A percentile compares a stretch with the other conserved stretches of the same genome.
These are phyloP conservation scores for Macadamia integrifolia DNA, from an alignment of 164 flowering plant species.

Conservation along the genomic window DNA sequence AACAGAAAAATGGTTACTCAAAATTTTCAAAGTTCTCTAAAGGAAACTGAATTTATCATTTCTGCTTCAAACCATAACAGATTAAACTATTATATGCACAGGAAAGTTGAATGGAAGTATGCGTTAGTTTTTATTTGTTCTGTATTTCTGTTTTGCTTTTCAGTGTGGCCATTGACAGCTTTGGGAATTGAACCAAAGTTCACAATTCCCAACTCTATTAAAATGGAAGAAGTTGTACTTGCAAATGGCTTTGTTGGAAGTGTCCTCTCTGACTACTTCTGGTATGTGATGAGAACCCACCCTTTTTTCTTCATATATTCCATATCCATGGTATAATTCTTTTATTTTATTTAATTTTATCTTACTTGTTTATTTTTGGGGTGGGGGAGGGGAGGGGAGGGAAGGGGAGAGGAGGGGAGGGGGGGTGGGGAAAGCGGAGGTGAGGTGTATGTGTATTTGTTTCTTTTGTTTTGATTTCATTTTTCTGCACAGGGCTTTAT, in stretches of 20 bases:
- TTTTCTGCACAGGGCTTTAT: constrained; percentile 55
- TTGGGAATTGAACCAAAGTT: constrained; percentile 97
- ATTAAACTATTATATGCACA: no score
- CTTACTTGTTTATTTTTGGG: neutral
- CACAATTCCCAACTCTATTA: constrained; percentile 74
- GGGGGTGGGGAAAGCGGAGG: no score
- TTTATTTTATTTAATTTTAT: no score
- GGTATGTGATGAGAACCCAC: constrained; percentile 34
- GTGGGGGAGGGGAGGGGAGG: no score
- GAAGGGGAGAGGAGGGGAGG: no score
- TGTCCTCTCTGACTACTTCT: constrained; percentile 95
- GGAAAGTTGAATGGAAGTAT: no score
- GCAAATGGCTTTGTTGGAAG: constrained; percentile 95
- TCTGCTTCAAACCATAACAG: no score
- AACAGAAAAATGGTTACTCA: no score
- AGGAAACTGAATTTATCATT: no score
- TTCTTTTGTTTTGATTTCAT: constrained; percentile 5
- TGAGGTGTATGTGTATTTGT: neutral
- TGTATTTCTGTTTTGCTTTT: constrained; percentile 4
- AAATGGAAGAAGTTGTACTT: constrained; percentile 80
- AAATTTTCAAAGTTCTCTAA: no score
- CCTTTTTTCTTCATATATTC: no score
- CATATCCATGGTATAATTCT: no score
- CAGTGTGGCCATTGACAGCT: constrained; percentile 95
- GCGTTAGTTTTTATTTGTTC: neutral